Evolutionary conservation across 768 basidiomycete species (phyloP), one percentile per base, ranked within the genome.

Genomic region (Collybiopsis confluens): DNA sequence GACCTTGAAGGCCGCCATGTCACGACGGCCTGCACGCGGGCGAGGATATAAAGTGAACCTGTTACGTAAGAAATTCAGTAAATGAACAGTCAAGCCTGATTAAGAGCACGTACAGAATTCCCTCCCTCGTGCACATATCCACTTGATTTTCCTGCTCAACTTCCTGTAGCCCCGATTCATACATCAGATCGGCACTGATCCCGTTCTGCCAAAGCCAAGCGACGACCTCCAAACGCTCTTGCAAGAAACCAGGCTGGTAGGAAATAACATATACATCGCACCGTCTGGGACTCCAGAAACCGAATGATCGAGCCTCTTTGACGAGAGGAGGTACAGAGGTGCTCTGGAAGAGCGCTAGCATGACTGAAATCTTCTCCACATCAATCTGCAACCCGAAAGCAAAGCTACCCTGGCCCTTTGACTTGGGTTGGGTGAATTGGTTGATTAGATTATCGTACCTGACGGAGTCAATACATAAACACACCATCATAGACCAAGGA

Each of bases 231-330:
- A 93, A 75, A 40, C 91, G 77, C 48, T 92, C 91, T 57, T 84
- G 81, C 33, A 93, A 71, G 61, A 84, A 77, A 9, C 91, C 90
- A 7, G 82, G 73, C 56, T 88, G 83, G 56, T 85, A 89, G 0
- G 89, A 89, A 24, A 91, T 81, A 11, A 93, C 76, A 58, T 92
- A 93, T 10, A 93, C 91, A 58, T 93, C 91, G 59, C 92, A 92
- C 36, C 90, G 76, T 15, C 90, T 78, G n/a, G 91, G 91, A 66
- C 88, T 89, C 90, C 89, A 93, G 62, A 83, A 89, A 0, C 92
- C 91, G 56, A 91, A 93, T 0, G 92, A 91, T 10, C 83, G 81
- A 56, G 85, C 81, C 61, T 91, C 88, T 65, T 87, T 91, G 49
- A 90, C 72, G 4, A 90, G 73, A 2, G 78, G 77, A 64, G 83